Conservation (phyloP, 768 basidiomycete genomes). For the Guyanaporus albipodus region DNA sequence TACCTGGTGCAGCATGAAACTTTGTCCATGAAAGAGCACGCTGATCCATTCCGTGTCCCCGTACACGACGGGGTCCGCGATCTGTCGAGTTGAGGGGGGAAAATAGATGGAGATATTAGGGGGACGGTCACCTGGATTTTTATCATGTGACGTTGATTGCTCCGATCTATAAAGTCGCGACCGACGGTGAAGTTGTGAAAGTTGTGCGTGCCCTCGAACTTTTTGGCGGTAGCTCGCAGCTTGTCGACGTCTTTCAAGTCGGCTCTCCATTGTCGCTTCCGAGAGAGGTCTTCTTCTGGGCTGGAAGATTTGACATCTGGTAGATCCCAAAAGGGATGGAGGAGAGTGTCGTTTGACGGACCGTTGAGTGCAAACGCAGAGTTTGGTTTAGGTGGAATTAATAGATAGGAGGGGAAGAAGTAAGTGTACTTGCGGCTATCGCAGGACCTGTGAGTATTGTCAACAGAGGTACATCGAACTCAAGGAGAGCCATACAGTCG, state of each 20-base stretch:
- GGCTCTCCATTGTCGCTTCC: constrained; percentile 73
- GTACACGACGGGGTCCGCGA: constrained; percentile 82
- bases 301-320: constrained; percentile 35
- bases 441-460: constrained; percentile 54
- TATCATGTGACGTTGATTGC: constrained; percentile 85
- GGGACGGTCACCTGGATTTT: constrained; percentile 59
- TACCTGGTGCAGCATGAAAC: constrained; percentile 99
- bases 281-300: constrained; percentile 54
- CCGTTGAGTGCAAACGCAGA: constrained; percentile 59
- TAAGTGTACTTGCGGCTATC: constrained; percentile 98
- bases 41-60: constrained; percentile 95
- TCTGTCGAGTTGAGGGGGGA: constrained; percentile 36
- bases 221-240: constrained; percentile 53
- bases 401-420: constrained; percentile 89
- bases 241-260: constrained; percentile 46
- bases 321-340: constrained; percentile 62
- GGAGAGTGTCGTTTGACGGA: too few species aligned
- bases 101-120: background rate
- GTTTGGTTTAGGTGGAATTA: constrained; percentile 84
- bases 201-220: constrained; percentile 88
- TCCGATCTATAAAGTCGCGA: constrained; percentile 77
- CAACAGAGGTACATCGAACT: background rate
- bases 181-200: constrained; percentile 97
- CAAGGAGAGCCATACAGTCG: constrained; percentile 47
- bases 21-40: constrained; percentile 92